These are phyloP conservation scores for Solanum ossicruentum DNA, from an alignment of 257 asterid species.

Conservation along the genomic window DNA sequence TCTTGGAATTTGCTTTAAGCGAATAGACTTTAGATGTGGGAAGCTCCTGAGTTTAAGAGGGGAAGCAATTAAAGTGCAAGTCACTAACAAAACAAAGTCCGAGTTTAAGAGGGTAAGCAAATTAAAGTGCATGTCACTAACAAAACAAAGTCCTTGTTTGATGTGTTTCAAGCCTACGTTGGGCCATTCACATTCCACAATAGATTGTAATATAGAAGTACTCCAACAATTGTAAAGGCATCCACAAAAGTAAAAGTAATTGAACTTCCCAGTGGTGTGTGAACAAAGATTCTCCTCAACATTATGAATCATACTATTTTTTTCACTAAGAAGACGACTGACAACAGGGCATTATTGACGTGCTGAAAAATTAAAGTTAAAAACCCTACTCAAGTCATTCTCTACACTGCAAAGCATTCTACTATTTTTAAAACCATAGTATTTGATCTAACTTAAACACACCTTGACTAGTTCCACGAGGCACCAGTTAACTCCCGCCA, in stretches of 20 bases:
- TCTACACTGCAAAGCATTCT: neutral
- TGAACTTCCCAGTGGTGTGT: neutral
- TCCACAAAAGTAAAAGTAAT: neutral
- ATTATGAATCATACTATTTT: neutral
- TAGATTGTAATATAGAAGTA: neutral
- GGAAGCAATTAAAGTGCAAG: neutral
- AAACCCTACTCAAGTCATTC: neutral
- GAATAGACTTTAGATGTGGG: neutral
- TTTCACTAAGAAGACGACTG: neutral
- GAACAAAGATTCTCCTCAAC: neutral
- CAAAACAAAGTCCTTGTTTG: neutral
- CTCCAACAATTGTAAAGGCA: neutral
- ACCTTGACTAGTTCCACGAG: too few species aligned
- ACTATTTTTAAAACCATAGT: too few species aligned
- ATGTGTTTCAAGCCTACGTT: neutral
- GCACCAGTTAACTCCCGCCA: too few species aligned
- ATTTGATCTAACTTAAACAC: too few species aligned
- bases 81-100: neutral
- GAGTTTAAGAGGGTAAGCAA: neutral
- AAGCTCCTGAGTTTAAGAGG: neutral
- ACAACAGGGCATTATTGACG: too few species aligned
- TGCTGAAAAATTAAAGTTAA: neutral
- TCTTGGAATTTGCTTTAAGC: constrained; percentile 5
- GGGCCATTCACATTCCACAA: neutral
- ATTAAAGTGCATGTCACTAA: neutral